Conservation (phyloP, 495 filamentous ascomycete genomes). For the Talaromyces trachyspermus region DNA sequence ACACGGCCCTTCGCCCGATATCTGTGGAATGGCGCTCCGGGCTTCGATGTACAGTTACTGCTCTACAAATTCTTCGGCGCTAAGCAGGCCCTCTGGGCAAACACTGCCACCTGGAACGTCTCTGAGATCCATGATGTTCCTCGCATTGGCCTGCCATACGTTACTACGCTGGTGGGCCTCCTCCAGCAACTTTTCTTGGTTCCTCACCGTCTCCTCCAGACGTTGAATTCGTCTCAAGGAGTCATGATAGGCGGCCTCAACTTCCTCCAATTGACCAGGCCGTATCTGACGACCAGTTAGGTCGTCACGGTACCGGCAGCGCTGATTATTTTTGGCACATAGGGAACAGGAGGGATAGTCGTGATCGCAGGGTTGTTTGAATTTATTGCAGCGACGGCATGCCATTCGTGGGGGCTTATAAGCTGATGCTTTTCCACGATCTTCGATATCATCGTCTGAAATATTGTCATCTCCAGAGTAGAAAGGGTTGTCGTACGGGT, state of each 20-base stretch:
- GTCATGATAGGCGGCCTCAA: not conserved
- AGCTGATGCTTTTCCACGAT: not conserved
- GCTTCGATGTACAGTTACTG: no score
- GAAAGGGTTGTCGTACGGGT: not conserved
- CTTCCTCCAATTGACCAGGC: conserved; percentile 3
- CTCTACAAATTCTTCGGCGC: no score
- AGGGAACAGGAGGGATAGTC: not conserved
- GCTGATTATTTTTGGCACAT: not conserved
- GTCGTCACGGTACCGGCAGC: conserved; percentile 1
- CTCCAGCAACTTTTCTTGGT: not conserved
- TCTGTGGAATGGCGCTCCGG: no score
- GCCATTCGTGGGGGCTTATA: conserved; percentile 4
- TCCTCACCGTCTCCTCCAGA: not conserved
- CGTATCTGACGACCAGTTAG: not conserved
- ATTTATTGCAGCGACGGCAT: conserved; percentile 4
- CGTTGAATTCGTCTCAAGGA: not conserved
- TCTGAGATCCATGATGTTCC: no score
- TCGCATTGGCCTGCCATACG: no score
- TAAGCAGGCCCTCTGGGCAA: no score
- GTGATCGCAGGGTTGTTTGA: conserved; percentile 3
- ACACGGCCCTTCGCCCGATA: no score
- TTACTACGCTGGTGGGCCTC: no score
- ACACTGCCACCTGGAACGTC: no score
- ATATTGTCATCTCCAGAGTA: conserved; percentile 6
- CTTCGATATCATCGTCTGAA: not conserved